These are phyloP conservation scores for Paraphaeosphaeria minitans DNA, from an alignment of 2,329 filamentous ascomycete genomes.

Conservation along the genomic window DNA sequence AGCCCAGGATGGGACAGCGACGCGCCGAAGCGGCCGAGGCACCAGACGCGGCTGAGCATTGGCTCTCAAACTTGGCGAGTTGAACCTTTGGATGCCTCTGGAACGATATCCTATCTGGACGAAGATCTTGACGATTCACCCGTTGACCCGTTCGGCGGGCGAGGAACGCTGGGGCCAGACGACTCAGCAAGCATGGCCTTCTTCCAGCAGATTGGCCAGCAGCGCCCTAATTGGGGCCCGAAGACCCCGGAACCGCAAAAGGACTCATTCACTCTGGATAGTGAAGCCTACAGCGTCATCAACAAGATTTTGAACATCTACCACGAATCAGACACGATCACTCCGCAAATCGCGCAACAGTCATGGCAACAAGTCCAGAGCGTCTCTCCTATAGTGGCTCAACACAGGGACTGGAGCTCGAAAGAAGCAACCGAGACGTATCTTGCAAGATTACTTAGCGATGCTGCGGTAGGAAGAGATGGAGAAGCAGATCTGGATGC, in stretches of 20 bases:
- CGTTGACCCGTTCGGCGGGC: constrained; percentile 38
- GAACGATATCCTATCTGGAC: constrained; percentile 34
- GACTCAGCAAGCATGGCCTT: constrained; percentile 46
- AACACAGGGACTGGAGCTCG: constrained; percentile 59
- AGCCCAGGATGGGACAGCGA: constrained; percentile 16
- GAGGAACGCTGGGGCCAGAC: constrained; percentile 43
- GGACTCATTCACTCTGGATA: constrained; percentile 43
- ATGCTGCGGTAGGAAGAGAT: constrained; percentile 47
- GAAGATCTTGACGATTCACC: constrained; percentile 35
- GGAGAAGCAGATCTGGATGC: constrained; percentile 7
- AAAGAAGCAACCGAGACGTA: constrained; percentile 62
- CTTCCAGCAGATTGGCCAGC: constrained; percentile 21
- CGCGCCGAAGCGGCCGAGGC: constrained; percentile 8
- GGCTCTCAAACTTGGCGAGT: constrained; percentile 25
- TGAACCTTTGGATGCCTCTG: constrained; percentile 24
- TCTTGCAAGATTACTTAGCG: constrained; percentile 53
- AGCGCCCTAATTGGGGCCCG: constrained; percentile 31
- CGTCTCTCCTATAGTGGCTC: constrained; percentile 59
- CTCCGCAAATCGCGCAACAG: constrained; percentile 47
- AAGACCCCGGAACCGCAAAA: constrained; percentile 27
- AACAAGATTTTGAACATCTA: constrained; percentile 50
- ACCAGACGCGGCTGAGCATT: constrained; percentile 22
- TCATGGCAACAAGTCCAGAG: constrained; percentile 50
- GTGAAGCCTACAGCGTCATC: constrained; percentile 51
- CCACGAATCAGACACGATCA: constrained; percentile 44